Evolutionary conservation across 192 early-diverging fungal species (phyloP).

Genomic region (Gigaspora rosea): DNA sequence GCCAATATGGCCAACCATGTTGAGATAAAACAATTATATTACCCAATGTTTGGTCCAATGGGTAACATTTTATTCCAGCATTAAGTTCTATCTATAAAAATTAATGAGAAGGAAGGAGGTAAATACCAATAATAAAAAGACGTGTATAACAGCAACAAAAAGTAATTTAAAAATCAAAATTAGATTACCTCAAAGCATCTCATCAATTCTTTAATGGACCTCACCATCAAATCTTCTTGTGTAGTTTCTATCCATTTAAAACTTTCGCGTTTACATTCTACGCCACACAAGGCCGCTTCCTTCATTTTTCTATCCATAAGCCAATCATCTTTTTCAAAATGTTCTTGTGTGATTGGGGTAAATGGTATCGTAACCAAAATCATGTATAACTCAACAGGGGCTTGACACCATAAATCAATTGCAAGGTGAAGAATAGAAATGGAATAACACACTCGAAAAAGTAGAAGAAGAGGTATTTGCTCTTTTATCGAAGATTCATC

Average conservation of each 20-base stretch:
- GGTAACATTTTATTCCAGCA: not conserved
- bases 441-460: constrained; percentile 10
- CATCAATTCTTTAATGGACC: constrained; percentile 9
- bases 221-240: constrained; percentile 18
- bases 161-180: not conserved
- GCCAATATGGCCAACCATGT: constrained; percentile 28
- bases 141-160: not conserved
- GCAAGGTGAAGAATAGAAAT: constrained; percentile 6
- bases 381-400: not conserved
- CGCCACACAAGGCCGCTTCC: too few species aligned
- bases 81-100: not conserved
- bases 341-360: not conserved
- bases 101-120: not conserved
- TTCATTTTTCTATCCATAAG: not conserved
- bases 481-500: constrained; percentile 1
- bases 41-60: not conserved
- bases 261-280: not conserved
- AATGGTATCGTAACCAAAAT: constrained; percentile 8
- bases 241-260: constrained; percentile 6
- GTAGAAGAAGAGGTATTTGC: not conserved
- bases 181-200: constrained; percentile 1
- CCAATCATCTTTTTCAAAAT: constrained; percentile 25
- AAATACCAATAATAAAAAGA: not conserved
- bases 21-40: constrained; percentile 1
- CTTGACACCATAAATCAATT: not conserved